Evolutionary conservation across 1,284 basidiomycete genomes (phyloP), one percentile per base, ranked within the genome.

Genomic region (Boletus mariae): DNA sequence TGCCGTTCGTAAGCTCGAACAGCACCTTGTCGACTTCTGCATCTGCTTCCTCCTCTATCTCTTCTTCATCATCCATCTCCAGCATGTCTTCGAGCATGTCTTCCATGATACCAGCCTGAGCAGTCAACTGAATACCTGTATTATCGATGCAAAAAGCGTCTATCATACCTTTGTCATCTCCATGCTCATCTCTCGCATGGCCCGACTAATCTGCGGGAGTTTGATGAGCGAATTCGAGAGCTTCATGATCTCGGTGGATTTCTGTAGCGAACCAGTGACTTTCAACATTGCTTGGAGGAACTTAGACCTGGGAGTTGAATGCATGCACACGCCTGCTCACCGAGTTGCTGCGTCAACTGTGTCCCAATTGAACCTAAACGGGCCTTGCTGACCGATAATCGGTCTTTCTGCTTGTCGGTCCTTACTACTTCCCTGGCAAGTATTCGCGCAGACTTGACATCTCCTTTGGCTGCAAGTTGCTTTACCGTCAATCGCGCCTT

Each of bases 171-270:
- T 98, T 60, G 92, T 98, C 94, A 99, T 98, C 72, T 99, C 96
- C 84, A 94, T 92, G 63, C 89, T 92, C 94, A 99, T 96, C 66
- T 98, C 90, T 29, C 94, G 83, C 97, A 99, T 99, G 0, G 85
- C 82, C 59, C 86, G 87, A 68, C 86, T 91, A 51, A 99, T 84
- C 69, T 99, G 92, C 15, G 97, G 97, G 34, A 99, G 77, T 67
- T 87, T 94, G 64, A 99, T 79, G 44, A 99, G 81, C 45, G 87
- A 78, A 72, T 98, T 99, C 4, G 95, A 96, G 32, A 95, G 79
- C 74, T 92, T 99, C 96, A 99, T 99, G 59, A 99, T 98, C 73
- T 99, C 96, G 1, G 96, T 95, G 10, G 93, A 96, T 73, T 95
- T 98, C 74, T 98, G 94, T 61, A 99, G 78, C 23, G 93, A 85